phyloP scores from a whole-genome alignment of 192 early-diverging fungal species.

The Rhizoclosmatium sp. region DNA sequence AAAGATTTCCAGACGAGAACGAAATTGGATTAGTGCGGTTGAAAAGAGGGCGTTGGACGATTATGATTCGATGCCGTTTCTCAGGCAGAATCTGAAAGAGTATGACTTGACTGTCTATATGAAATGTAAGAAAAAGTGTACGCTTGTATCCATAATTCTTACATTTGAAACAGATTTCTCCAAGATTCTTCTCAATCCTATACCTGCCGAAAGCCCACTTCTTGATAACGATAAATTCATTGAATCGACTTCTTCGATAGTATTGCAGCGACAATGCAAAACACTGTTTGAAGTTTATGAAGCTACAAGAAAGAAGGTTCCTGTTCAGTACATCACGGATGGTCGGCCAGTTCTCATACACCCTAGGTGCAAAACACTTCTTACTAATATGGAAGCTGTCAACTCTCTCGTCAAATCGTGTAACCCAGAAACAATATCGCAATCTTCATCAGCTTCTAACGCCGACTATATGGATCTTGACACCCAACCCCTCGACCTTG shows the following conservation, averaged over 20 bases:
- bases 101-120: neutral
- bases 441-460: neutral
- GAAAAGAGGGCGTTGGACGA: constrained; percentile 1
- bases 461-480: constrained; percentile 9
- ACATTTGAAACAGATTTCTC: neutral
- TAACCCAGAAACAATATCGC: neutral
- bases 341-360: neutral
- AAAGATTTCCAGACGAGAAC: neutral
- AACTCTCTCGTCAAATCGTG: neutral
- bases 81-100: neutral
- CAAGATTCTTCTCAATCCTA: neutral
- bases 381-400: neutral
- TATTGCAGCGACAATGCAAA: neutral
- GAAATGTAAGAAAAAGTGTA: constrained; percentile 9
- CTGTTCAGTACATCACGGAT: neutral
- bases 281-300: constrained; percentile 12
- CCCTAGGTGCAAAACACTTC: neutral
- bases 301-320: neutral
- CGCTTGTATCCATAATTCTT: neutral
- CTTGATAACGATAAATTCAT: neutral
- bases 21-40: neutral
- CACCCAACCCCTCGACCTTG: constrained; percentile 5
- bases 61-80: constrained; percentile 1
- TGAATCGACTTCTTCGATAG: neutral
- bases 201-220: neutral